A percentile compares a stretch with the other conserved stretches of the same genome.
Evolutionary conservation across 495 filamentous ascomycete genomes (phyloP).

Genomic region (Penicillium subrubescens): DNA sequence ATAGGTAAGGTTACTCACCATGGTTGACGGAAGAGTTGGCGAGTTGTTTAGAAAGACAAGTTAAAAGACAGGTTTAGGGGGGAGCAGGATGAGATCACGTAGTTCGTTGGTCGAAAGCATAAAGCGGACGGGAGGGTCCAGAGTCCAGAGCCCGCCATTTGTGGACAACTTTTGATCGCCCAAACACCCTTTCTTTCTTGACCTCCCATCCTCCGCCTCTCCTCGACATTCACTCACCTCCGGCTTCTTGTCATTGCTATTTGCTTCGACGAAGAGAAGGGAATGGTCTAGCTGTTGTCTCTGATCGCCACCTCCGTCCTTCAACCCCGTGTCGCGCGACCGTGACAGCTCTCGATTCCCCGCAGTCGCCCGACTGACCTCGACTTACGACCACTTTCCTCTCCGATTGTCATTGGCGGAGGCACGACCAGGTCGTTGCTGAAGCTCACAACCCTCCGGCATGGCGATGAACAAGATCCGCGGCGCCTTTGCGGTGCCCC

Average conservation of each 20-base stretch:
- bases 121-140: constrained; percentile 28
- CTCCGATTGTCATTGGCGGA: constrained; percentile 38
- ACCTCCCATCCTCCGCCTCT: constrained; percentile 13
- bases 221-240: constrained; percentile 12
- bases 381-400: constrained; percentile 24
- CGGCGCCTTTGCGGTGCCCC: constrained; percentile 86
- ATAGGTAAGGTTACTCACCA: constrained; percentile 19
- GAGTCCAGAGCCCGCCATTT: constrained; percentile 40
- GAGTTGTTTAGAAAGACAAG: neutral
- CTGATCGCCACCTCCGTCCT: constrained; percentile 17
- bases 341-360: constrained; percentile 40
- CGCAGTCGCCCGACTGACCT: constrained; percentile 39
- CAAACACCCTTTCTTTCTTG: constrained; percentile 31
- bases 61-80: neutral
- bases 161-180: constrained; percentile 46
- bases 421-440: constrained; percentile 54
- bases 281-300: constrained; percentile 17
- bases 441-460: constrained; percentile 37
- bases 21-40: neutral
- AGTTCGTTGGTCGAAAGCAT: constrained; percentile 12
- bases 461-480: constrained; percentile 97
- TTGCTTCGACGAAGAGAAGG: constrained; percentile 17
- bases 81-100: neutral
- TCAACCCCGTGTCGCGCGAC: constrained; percentile 32
- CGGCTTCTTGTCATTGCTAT: constrained; percentile 7